Evolutionary conservation across 805 yeast genomes (phyloP).

Genomic region (Sugiyamaella boreocaroliniensis): DNA sequence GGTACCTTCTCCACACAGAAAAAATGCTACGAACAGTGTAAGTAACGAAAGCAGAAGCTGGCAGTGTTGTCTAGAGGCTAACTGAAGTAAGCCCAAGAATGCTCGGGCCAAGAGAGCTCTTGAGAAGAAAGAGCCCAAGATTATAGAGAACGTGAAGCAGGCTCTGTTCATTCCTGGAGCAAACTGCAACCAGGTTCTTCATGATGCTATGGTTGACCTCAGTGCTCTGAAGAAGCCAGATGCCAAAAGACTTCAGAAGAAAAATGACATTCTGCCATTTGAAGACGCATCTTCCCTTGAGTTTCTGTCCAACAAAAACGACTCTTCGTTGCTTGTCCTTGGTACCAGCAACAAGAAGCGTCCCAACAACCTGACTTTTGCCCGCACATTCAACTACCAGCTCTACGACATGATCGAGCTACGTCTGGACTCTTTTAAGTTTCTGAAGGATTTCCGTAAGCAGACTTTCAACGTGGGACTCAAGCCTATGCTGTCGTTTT

Average conservation of each 20-base stretch:
- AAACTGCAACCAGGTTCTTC: constrained; percentile 68
- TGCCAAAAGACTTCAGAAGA: constrained; percentile 77
- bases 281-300: constrained; percentile 83
- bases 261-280: constrained; percentile 86
- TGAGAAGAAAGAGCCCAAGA: constrained; percentile 79
- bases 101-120: constrained; percentile 94
- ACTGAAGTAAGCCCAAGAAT: constrained; percentile 69
- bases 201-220: constrained; percentile 83
- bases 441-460: constrained; percentile 73
- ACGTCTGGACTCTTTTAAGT: constrained; percentile 58
- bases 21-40: constrained; percentile 35
- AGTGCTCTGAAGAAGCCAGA: constrained; percentile 88
- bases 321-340: constrained; percentile 74
- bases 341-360: constrained; percentile 82
- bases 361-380: constrained; percentile 82
- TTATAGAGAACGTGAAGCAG: constrained; percentile 81
- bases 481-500: constrained; percentile 90
- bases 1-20: background rate
- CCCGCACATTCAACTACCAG: constrained; percentile 84
- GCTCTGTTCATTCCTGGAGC: constrained; percentile 91
- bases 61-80: constrained; percentile 28
- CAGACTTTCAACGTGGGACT: constrained; percentile 79
- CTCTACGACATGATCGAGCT: constrained; percentile 93
- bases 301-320: constrained; percentile 93
- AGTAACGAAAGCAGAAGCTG: constrained; percentile 17